Evolutionary conservation across 2,329 filamentous ascomycete genomes (phyloP).

Genomic region (Talaromyces sp.): DNA sequence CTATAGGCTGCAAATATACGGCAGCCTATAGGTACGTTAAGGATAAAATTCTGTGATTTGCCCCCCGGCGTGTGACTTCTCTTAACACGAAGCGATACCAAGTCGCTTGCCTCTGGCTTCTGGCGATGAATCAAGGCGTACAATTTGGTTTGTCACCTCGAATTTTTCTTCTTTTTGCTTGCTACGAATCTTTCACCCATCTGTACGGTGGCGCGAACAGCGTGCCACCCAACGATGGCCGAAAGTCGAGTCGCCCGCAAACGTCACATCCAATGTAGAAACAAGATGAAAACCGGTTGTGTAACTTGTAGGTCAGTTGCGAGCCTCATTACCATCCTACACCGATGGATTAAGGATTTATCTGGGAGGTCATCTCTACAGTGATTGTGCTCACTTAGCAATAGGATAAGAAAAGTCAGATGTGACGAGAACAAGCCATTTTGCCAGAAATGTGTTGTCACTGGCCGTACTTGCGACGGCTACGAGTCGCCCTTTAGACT

Average conservation of each 20-base stretch:
- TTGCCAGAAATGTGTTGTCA: slow-evolving; percentile 6
- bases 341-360: not conserved
- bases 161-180: not conserved
- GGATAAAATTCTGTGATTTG: too few relatives aligned
- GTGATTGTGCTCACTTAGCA: not conserved
- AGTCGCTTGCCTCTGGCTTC: too few relatives aligned
- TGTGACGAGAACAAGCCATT: slow-evolving; percentile 9
- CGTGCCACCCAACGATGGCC: not conserved
- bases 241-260: not conserved
- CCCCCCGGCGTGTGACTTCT: too few relatives aligned
- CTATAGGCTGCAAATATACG: too few relatives aligned
- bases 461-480: slow-evolving; percentile 9
- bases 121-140: too few relatives aligned
- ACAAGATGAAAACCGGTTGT: slow-evolving; percentile 8
- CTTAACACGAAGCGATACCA: too few relatives aligned
- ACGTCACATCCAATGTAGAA: not conserved
- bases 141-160: slow-evolving; percentile 3
- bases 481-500: slow-evolving; percentile 4
- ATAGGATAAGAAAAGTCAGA: slow-evolving; percentile 2
- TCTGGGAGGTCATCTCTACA: not conserved
- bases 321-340: not conserved
- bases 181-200: not conserved
- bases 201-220: not conserved
- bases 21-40: too few relatives aligned
- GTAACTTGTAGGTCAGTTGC: slow-evolving; percentile 7